phyloP scores from a whole-genome alignment of 805 yeast species.

The Suhomyces emberorum region DNA sequence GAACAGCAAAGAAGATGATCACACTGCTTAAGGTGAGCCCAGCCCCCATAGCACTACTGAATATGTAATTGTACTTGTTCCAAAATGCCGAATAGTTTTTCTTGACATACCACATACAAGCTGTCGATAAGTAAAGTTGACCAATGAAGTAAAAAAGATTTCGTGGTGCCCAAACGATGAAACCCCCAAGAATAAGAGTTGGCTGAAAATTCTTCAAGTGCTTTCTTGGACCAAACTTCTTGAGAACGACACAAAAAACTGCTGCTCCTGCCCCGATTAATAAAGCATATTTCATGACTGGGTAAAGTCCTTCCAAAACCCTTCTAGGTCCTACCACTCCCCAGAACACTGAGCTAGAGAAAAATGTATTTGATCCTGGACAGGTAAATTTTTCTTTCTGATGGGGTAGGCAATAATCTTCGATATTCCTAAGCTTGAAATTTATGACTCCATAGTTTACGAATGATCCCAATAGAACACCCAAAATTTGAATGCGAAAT shows the following conservation, averaged over 20 bases:
- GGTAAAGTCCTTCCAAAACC: conserved; percentile 31
- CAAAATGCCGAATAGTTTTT: conserved; percentile 8
- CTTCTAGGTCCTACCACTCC: conserved; percentile 55
- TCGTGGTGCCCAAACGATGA: conserved; percentile 10
- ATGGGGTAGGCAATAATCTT: conserved; percentile 18
- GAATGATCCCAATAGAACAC: conserved; percentile 18
- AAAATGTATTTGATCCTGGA: conserved; percentile 25
- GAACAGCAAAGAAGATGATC: conserved; percentile 12
- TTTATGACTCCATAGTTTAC: conserved; percentile 18
- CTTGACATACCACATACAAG: conserved; percentile 9
- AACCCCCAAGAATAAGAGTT: conserved; percentile 10
- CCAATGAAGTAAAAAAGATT: conserved; percentile 12
- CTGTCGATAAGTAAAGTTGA: conserved; percentile 6
- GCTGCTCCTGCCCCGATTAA: conserved; percentile 31
- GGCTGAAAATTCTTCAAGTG: conserved; percentile 17
- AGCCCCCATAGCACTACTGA: conserved; percentile 9
- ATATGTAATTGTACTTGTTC: conserved; percentile 12
- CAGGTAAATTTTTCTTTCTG: conserved; percentile 25
- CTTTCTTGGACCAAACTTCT: conserved; percentile 12
- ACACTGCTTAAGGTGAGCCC: conserved; percentile 15
- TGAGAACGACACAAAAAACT: conserved; percentile 17
- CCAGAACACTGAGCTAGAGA: conserved; percentile 47
- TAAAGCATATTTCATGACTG: conserved; percentile 30
- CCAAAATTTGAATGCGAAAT: conserved; percentile 23
- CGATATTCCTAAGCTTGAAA: conserved; percentile 15